These are phyloP conservation scores for Periglandula ipomoeae DNA, from an alignment of 2,329 filamentous ascomycete species.

Conservation along the genomic window DNA sequence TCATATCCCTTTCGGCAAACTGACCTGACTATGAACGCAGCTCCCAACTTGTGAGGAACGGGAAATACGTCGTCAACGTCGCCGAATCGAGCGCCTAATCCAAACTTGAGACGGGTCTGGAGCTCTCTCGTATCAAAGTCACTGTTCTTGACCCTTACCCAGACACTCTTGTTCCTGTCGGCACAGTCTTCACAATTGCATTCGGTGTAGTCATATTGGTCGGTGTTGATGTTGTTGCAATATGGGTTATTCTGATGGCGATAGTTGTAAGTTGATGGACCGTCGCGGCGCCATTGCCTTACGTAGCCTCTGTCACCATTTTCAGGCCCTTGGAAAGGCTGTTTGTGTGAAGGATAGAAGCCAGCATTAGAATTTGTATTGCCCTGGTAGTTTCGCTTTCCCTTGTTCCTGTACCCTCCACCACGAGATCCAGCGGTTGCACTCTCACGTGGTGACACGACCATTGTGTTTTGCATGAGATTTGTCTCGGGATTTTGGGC, in stretches of 20 bases:
- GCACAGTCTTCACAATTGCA: slow-evolving; percentile 22
- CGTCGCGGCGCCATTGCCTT: slow-evolving; percentile 1
- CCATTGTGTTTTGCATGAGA: not conserved
- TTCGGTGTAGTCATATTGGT: slow-evolving; percentile 15
- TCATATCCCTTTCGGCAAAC: not conserved
- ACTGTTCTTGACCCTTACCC: slow-evolving; percentile 14
- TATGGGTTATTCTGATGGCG: not conserved
- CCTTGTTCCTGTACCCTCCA: slow-evolving; percentile 1
- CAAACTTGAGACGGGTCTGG: slow-evolving; percentile 20
- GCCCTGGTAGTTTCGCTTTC: not conserved
- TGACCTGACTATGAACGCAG: slow-evolving; percentile 22
- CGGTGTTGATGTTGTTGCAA: slow-evolving; percentile 13
- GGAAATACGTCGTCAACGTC: slow-evolving; percentile 20
- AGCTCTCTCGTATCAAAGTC: slow-evolving; percentile 13
- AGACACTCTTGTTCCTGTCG: slow-evolving; percentile 22
- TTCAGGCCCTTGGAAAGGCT: not conserved
- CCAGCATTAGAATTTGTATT: not conserved
- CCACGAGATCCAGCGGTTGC: not conserved
- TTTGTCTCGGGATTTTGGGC: not conserved
- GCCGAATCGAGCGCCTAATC: slow-evolving; percentile 19
- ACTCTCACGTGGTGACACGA: not conserved
- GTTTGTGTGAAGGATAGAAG: not conserved
- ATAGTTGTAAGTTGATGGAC: not conserved
- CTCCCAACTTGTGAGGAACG: not conserved
- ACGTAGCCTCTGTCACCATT: not conserved